A percentile compares a stretch with the other conserved stretches of the same genome.
phyloP scores from a whole-genome alignment of 495 filamentous ascomycete species.

The Daldinia loculata region DNA sequence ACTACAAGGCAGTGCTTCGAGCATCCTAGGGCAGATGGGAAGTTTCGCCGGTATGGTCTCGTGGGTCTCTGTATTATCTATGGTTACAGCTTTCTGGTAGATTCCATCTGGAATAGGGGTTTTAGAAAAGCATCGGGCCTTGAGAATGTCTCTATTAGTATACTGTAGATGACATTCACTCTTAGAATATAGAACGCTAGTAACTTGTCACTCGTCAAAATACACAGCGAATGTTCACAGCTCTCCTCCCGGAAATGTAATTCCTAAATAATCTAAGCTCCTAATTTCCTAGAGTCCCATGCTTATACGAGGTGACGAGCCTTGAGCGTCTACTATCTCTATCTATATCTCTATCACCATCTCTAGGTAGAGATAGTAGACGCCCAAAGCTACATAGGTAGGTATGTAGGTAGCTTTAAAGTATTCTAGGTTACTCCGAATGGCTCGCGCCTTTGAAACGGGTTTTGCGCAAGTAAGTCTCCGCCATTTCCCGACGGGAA shows the following conservation, averaged over 20 bases:
- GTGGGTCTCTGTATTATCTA: constrained; percentile 38
- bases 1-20: constrained; percentile 49
- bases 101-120: background rate
- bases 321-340: background rate
- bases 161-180: background rate
- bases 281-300: too few species aligned
- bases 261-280: background rate
- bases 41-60: constrained; percentile 20
- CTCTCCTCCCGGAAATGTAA: background rate
- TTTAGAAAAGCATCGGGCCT: background rate
- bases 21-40: constrained; percentile 25
- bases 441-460: background rate
- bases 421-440: too few species aligned
- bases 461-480: background rate
- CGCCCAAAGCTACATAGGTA: too few species aligned
- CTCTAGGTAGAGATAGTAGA: too few species aligned
- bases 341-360: too few species aligned
- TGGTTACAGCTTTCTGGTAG: constrained; percentile 34
- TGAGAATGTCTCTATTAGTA: background rate
- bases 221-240: background rate
- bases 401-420: too few species aligned
- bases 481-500: background rate
- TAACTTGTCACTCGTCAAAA: background rate
- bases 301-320: too few species aligned
- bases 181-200: background rate